Conservation (phyloP, 2,329 filamentous ascomycete genomes). For the Trichoderma asperellum region DNA sequence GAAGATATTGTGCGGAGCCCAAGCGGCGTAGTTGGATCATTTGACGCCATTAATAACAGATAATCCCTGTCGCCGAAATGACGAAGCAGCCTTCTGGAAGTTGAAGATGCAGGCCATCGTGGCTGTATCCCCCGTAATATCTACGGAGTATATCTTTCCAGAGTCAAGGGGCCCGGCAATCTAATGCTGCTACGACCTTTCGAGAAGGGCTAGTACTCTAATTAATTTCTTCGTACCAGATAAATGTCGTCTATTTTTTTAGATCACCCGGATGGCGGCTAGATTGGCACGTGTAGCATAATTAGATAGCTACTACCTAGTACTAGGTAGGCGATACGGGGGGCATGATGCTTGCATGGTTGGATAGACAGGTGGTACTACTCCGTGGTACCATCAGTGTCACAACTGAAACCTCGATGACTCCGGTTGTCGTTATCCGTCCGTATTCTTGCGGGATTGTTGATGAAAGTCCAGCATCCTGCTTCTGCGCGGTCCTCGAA, state of each 20-base stretch:
- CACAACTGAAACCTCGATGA: not conserved
- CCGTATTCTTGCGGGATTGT: not conserved
- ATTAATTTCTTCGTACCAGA: not conserved
- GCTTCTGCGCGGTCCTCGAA: not conserved
- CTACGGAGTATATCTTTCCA: not conserved
- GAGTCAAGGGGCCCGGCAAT: not conserved
- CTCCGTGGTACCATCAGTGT: not conserved
- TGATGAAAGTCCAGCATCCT: not conserved
- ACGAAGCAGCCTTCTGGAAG: conserved; percentile 26
- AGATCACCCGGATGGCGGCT: conserved; percentile 22
- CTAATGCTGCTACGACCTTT: not conserved
- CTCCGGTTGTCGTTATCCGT: not conserved
- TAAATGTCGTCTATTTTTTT: not conserved
- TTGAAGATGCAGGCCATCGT: conserved; percentile 9
- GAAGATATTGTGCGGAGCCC: not conserved
- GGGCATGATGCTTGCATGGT: not conserved
- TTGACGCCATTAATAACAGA: conserved; percentile 1
- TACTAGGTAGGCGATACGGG: not conserved
- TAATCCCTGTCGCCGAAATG: conserved; percentile 23
- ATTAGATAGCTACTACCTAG: not conserved
- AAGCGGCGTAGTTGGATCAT: not conserved
- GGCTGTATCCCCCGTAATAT: conserved; percentile 12
- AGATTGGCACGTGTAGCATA: conserved; percentile 13
- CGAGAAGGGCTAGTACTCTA: not conserved
- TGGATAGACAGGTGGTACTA: not conserved